These are phyloP conservation scores for Tolypocladium sp. DNA, from an alignment of 2,329 filamentous ascomycete genomes.

Conservation along the genomic window DNA sequence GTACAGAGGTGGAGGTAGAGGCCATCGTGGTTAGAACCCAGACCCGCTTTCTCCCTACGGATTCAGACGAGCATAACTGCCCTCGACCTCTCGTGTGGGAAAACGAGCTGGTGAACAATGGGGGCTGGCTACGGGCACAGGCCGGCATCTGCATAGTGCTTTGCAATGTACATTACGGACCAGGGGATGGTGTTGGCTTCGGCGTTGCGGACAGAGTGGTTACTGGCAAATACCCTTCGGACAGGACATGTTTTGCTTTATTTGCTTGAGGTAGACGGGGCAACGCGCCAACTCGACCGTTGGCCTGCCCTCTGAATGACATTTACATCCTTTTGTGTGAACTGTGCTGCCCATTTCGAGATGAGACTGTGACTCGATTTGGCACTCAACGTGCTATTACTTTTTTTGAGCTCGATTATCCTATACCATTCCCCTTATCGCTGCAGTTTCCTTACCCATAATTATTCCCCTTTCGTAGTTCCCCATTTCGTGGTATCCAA, in stretches of 20 bases:
- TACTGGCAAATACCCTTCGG: slow-evolving; percentile 2
- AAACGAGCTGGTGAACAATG: not conserved
- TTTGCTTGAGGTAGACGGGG: not conserved
- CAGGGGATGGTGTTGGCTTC: not conserved
- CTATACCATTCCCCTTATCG: not conserved
- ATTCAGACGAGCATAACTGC: not conserved
- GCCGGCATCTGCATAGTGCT: not conserved
- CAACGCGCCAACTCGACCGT: not conserved
- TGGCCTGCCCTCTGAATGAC: not conserved
- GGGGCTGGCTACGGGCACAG: not conserved
- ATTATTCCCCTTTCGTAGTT: not conserved
- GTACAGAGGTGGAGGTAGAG: slow-evolving; percentile 35
- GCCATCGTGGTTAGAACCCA: slow-evolving; percentile 28
- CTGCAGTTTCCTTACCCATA: not conserved
- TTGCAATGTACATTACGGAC: not conserved
- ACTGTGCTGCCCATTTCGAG: not conserved
- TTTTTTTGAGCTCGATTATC: not conserved
- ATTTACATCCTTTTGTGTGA: not conserved
- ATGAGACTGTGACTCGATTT: not conserved
- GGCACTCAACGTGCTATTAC: not conserved
- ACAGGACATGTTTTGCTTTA: not conserved
- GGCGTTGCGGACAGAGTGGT: not conserved
- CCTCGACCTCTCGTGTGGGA: not conserved
- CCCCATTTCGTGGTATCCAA: not conserved
- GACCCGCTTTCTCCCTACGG: not conserved